phyloP scores from a whole-genome alignment of 2,329 filamentous ascomycete species.

The Fusarium tanahbumbuense region DNA sequence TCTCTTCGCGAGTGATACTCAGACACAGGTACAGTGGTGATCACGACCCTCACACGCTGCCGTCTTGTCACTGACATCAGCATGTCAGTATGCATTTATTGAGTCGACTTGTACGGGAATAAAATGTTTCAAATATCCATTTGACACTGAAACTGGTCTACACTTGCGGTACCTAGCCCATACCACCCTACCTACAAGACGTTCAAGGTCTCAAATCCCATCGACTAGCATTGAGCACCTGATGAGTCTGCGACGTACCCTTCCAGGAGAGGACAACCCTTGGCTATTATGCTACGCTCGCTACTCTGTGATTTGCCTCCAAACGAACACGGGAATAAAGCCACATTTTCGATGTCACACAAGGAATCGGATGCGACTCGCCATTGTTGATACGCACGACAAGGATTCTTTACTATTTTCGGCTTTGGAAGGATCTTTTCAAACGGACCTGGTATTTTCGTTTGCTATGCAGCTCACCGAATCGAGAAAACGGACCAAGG shows the following conservation, averaged over 20 bases:
- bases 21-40: not conserved
- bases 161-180: not conserved
- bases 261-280: not conserved
- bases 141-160: conserved; percentile 16
- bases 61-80: conserved; percentile 1
- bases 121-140: conserved; percentile 6
- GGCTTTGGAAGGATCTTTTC: conserved; percentile 8
- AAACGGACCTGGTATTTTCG: conserved; percentile 13
- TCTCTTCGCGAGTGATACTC: not conserved
- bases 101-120: conserved; percentile 1
- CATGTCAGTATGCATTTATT: not conserved
- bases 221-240: not conserved
- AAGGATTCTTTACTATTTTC: conserved; percentile 32
- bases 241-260: conserved; percentile 1
- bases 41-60: not conserved
- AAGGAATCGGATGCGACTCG: conserved; percentile 10
- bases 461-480: conserved; percentile 21
- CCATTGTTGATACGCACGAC: conserved; percentile 6
- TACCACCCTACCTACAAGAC: conserved; percentile 6
- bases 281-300: not conserved
- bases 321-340: conserved; percentile 10
- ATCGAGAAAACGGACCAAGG: conserved; percentile 11
- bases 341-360: conserved; percentile 3
- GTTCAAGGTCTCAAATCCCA: not conserved
- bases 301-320: not conserved